Evolutionary conservation across 140 eudicot genomes (phyloP), one percentile per base, ranked within the genome.

Genomic region (Anethum foeniculum): DNA sequence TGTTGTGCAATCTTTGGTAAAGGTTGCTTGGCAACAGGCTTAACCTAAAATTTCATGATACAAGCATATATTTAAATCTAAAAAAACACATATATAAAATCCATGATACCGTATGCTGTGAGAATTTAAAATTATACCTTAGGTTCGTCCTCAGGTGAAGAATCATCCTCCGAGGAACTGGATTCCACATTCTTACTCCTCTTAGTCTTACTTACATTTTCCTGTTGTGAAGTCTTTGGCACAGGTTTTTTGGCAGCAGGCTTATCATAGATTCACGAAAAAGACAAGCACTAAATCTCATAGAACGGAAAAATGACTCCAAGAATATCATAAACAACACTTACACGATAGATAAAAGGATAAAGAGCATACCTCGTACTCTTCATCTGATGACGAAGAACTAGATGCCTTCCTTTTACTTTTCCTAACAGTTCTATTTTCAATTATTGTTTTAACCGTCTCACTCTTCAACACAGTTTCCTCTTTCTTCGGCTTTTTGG

Each of bases 401-500:
- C 27, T 27, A 10, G 65, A 47, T 47, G 6, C 58, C 23, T 15
- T 77, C 27, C 76, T 75, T 80, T 83, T 83, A 52, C 51, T 56
- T 44, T 80, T 84, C 73, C 79, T 83, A 43, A 39, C 74, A 16
- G 58, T 64, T 71, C 67, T 84, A 7, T 43, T 16, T 73, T 74
- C 79, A 5, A 25, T 23, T 48, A 71, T 73, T 48, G 19, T 38
- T 38, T 80, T n/a, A 21, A 51, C 81, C 6, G 56, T 49, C 34
- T 67, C 81, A 62, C 54, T 27, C 67, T 56, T 77, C 23, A 78
- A 75, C 11, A 27, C 81, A 21, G 30, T 71, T 18, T 71, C 77
- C 36, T 79, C 86, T 51, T 72, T 27, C 43, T 84, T 84, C 64
- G 80, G 83, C 68, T 84, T 84, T 83, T 84, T 84, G n/a, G 81